Base-by-base conservation (phyloP, 2,329 filamentous ascomycete species). In the Plenodomus tracheiphilus region DNA sequence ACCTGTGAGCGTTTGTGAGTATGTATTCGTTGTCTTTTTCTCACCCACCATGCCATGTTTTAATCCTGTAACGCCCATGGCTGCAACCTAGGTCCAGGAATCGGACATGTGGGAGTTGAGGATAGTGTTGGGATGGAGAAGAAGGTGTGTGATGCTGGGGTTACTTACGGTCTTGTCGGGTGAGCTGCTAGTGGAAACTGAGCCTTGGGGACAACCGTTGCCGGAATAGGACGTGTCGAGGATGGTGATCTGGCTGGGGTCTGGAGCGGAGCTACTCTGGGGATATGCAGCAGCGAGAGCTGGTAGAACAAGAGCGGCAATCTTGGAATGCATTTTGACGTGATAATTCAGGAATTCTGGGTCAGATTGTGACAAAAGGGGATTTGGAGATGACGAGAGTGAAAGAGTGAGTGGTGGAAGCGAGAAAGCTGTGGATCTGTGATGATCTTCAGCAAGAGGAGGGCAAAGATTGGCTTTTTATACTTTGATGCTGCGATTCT, bases 181-280 rank as follows among this genome's bases (percentile, higher is more conserved):
- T 2, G 67, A 69, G 20, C 59, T 65, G 41, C 52, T 64, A 34
- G 64, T 67, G 0, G 65, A 69, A 16, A 70, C 66, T 37, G 65
- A 64, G 32, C 66, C 68, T 46, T 70, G 68, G 36, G 66, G 68
- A 43, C 66, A 70, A 16, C 68, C 68, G 41, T 66, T 70, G 25
- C 68, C 68, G 20, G 64, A 67, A 58, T 70, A 70, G 36, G 60
- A 46, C 46, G 51, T 64, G 49, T 64, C 62, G 17, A 63, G 22
- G 40, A 70, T 69, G 39, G 61, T 65, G 50, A 69, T 69, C 28
- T 61, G 61, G 16, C 41, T 35, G 30, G 62, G 58, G 45, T 58
- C 49, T 11, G 63, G 62, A 21, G 53, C 59, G 6, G 48, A 16
- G 19, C 30, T 51, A 28, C 40, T 34, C 40, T 64, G 64, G 5